phyloP scores from a whole-genome alignment of 2,329 filamentous ascomycete genomes.

The Colletotrichum sublineola region DNA sequence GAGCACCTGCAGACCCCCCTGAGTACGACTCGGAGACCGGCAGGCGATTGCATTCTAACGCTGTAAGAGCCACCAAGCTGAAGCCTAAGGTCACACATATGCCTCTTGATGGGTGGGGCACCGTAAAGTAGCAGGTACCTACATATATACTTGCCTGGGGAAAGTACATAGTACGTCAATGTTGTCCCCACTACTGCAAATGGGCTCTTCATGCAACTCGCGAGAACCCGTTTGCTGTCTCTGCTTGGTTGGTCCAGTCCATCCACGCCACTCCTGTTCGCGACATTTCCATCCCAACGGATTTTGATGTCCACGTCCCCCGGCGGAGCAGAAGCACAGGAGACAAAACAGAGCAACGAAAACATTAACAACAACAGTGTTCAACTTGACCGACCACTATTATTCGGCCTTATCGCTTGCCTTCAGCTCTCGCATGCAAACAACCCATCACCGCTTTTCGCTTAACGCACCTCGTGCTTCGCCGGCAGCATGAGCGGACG shows the following conservation, averaged over 20 bases:
- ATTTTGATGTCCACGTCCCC: constrained; percentile 17
- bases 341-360: constrained; percentile 6
- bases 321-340: constrained; percentile 18
- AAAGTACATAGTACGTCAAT: constrained; percentile 21
- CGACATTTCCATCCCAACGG: constrained; percentile 22
- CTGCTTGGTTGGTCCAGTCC: background rate
- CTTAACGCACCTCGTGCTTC: constrained; percentile 28
- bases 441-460: constrained; percentile 5
- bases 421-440: constrained; percentile 25
- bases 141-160: background rate
- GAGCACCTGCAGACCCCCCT: background rate
- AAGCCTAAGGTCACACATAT: background rate
- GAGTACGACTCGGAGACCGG: constrained; percentile 1
- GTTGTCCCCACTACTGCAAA: constrained; percentile 30
- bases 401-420: background rate
- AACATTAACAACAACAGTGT: constrained; percentile 1
- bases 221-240: constrained; percentile 24
- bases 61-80: background rate
- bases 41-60: constrained; percentile 3
- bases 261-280: constrained; percentile 29
- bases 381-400: background rate
- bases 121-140: background rate
- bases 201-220: constrained; percentile 40
- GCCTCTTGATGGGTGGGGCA: background rate
- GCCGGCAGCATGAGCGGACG: constrained; percentile 74